A percentile compares a stretch with the other conserved stretches of the same genome.
Evolutionary conservation across 1,139 yeast species (phyloP).

Genomic region (Yamadazyma mexicana): DNA sequence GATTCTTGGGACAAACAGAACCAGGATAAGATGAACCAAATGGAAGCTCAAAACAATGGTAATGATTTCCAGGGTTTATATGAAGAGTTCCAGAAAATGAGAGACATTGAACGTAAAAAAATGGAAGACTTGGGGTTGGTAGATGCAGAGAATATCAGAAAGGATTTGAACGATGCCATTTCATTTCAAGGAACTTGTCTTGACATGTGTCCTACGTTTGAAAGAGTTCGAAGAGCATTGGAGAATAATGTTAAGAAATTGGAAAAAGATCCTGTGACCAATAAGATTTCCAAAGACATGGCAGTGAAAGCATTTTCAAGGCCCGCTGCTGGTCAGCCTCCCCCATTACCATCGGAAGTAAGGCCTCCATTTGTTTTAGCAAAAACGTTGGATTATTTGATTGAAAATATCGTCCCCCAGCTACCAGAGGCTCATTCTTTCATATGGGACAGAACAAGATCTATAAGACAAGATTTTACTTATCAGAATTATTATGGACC

Average conservation of each 20-base stretch:
- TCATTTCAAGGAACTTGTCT: slow-evolving; percentile 82
- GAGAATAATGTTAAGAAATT: slow-evolving; percentile 83
- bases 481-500: slow-evolving; percentile 93
- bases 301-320: slow-evolving; percentile 94
- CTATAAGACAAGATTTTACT: slow-evolving; percentile 95
- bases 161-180: slow-evolving; percentile 84
- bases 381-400: slow-evolving; percentile 66
- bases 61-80: slow-evolving; percentile 45
- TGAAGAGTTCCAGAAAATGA: slow-evolving; percentile 63
- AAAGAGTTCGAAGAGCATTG: slow-evolving; percentile 81
- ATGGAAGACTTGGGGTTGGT: slow-evolving; percentile 87
- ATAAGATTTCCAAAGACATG: slow-evolving; percentile 57
- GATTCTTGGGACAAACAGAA: slow-evolving; percentile 44
- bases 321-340: slow-evolving; percentile 99
- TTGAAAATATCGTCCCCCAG: slow-evolving; percentile 59
- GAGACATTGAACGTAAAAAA: slow-evolving; percentile 72
- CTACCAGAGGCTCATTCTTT: slow-evolving; percentile 88
- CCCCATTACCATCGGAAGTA: slow-evolving; percentile 96
- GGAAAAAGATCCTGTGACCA: slow-evolving; percentile 68
- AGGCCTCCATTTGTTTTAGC: slow-evolving; percentile 82
- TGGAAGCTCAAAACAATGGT: slow-evolving; percentile 34
- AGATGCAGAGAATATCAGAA: slow-evolving; percentile 82
- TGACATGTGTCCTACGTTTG: slow-evolving; percentile 95
- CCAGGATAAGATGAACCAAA: slow-evolving; percentile 37
- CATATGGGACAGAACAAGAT: slow-evolving; percentile 98